phyloP scores from a whole-genome alignment of 2,329 filamentous ascomycete species.

The Ilyonectria sp. region DNA sequence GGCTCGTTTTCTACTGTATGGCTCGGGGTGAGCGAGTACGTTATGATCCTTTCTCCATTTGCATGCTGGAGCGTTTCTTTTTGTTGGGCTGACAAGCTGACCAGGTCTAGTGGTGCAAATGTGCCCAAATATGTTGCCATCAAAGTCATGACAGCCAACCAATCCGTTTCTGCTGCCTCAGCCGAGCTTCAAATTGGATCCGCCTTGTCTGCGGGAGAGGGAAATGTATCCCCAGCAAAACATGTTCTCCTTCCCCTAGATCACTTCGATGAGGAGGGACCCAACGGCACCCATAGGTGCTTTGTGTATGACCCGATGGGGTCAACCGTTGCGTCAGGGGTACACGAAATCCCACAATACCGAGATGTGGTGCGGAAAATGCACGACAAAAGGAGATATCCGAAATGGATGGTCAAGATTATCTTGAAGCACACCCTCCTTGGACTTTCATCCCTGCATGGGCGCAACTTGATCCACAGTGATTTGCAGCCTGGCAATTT shows the following conservation, averaged over 20 bases:
- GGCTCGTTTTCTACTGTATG: slow-evolving; percentile 64
- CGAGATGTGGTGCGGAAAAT: not conserved
- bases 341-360: not conserved
- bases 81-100: not conserved
- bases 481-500: slow-evolving; percentile 33
- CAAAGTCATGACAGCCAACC: not conserved
- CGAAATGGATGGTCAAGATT: slow-evolving; percentile 17
- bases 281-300: slow-evolving; percentile 52
- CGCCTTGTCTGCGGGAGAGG: not conserved
- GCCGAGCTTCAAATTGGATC: slow-evolving; percentile 37
- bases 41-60: slow-evolving; percentile 40
- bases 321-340: slow-evolving; percentile 41
- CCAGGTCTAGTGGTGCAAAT: not conserved
- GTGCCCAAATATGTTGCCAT: not conserved
- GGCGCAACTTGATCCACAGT: slow-evolving; percentile 14
- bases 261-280: slow-evolving; percentile 50
- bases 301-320: slow-evolving; percentile 52
- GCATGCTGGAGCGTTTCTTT: not conserved
- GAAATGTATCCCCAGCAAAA: not conserved
- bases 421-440: slow-evolving; percentile 29
- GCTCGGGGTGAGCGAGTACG: slow-evolving; percentile 57
- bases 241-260: slow-evolving; percentile 51
- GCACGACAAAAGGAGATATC: slow-evolving; percentile 20
- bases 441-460: slow-evolving; percentile 15
- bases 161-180: slow-evolving; percentile 14